Percentiles rank a stretch among this genome's conserved stretches.
Evolutionary conservation across 2,329 filamentous ascomycete genomes (phyloP).

Genomic region (Penicillium sp.): DNA sequence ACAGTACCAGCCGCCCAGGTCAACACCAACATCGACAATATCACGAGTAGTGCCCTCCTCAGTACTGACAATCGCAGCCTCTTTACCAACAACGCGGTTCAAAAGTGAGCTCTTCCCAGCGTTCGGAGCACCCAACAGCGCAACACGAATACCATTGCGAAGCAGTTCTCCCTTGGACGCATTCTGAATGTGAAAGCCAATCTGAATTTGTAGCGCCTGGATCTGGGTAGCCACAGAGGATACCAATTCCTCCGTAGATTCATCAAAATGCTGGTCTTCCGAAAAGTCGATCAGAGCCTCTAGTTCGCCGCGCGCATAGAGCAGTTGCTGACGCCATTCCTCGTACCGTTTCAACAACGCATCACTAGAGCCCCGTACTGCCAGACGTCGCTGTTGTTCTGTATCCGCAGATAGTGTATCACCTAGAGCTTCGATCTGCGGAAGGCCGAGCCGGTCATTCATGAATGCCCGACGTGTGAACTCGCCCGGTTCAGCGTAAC

Average conservation of each 20-base stretch:
- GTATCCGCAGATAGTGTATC: slow-evolving; percentile 69
- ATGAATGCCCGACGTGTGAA: slow-evolving; percentile 92
- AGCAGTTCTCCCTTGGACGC: slow-evolving; percentile 81
- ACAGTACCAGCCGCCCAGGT: slow-evolving; percentile 86
- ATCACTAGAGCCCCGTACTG: slow-evolving; percentile 74
- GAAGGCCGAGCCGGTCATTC: slow-evolving; percentile 80
- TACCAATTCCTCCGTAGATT: slow-evolving; percentile 73
- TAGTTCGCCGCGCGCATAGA: slow-evolving; percentile 83
- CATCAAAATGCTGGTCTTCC: slow-evolving; percentile 96
- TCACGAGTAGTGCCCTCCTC: slow-evolving; percentile 94
- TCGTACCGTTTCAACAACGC: slow-evolving; percentile 76
- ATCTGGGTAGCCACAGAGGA: slow-evolving; percentile 68
- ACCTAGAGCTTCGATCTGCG: slow-evolving; percentile 71
- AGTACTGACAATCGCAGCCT: slow-evolving; percentile 90
- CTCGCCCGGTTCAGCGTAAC: slow-evolving; percentile 91
- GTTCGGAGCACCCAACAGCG: slow-evolving; percentile 87
- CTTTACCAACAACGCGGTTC: slow-evolving; percentile 84
- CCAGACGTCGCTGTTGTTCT: slow-evolving; percentile 86
- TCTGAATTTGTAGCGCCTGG: slow-evolving; percentile 58
- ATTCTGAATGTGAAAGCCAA: slow-evolving; percentile 71
- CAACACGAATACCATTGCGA: slow-evolving; percentile 79
- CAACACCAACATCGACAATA: slow-evolving; percentile 86
- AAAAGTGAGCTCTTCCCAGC: slow-evolving; percentile 92
- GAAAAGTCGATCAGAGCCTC: slow-evolving; percentile 97
- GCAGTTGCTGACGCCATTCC: slow-evolving; percentile 71